Base-by-base conservation (phyloP, 208 protist species). In the Leptomonas pyrrhocoris region DNA sequence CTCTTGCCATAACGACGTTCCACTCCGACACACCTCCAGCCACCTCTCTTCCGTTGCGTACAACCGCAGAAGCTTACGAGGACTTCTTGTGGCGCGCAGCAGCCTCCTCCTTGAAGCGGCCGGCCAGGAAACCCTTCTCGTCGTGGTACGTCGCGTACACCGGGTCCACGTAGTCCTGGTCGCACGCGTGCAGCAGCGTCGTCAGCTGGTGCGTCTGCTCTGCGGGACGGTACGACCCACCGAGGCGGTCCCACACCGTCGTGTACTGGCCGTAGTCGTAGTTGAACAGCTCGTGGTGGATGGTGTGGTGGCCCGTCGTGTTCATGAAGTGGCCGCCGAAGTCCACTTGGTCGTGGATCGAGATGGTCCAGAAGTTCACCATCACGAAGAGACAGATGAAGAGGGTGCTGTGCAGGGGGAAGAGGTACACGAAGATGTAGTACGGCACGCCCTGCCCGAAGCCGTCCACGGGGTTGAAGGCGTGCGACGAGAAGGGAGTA, bases 191-290 rank as follows among this genome's bases (percentile, higher is more conserved):
- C 34, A 79, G 45, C 18, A 84, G 71, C 12, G 74, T 50, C 15
- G 61, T 30, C 21, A 92, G 25, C n/a, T 78, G 45, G 67, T 96
- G 89, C 46, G 87, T 96, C 73, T 92, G 83, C 77, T 89, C 56
- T 11, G 85, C 86, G 5, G 86, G 86, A 46, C 80, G 76, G 84
- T 95, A 97, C 11, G 90, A 90, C 34, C 92, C 92, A 23, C 94
- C 86, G 54, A 97, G 78, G 23, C 90, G 81, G 70, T 98, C 96
- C 94, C 96, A 98, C 40, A 98, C 30, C 12, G 96, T 98, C 46
- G 90, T 92, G 86, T 96, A 98, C 80, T 98, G 94, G 46, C 94
- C 94, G 74, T 98, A 97, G 84, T 98, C 95, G 85, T 92, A 97
- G 79, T 90, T 92, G 77, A 97, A 98, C 60, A 89, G 53, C 62